These are phyloP conservation scores for Pseudozyma sp. DNA, from an alignment of 1,284 basidiomycete species.

Conservation along the genomic window DNA sequence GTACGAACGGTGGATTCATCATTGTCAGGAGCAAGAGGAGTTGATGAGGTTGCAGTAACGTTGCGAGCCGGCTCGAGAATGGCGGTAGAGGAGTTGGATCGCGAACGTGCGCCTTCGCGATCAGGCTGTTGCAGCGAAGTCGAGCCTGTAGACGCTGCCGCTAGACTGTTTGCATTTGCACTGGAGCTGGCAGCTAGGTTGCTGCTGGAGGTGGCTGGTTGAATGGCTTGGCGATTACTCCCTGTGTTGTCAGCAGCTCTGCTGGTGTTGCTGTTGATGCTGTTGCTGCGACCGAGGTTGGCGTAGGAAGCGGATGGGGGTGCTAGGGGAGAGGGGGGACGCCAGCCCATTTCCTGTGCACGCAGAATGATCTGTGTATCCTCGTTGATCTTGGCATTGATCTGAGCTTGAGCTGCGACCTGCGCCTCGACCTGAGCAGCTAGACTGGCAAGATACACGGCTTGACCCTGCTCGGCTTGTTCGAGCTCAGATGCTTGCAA, in stretches of 20 bases:
- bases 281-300: constrained; percentile 37
- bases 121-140: constrained; percentile 19
- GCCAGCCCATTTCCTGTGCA: constrained; percentile 58
- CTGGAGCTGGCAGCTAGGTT: constrained; percentile 9
- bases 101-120: constrained; percentile 8
- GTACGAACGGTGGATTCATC: constrained; percentile 33
- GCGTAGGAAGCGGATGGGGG: constrained; percentile 10
- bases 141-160: constrained; percentile 1
- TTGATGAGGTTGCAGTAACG: not conserved
- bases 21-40: constrained; percentile 1
- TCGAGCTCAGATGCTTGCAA: constrained; percentile 55
- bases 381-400: constrained; percentile 48
- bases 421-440: constrained; percentile 47
- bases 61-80: not conserved
- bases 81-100: constrained; percentile 7
- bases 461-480: constrained; percentile 53
- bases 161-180: not conserved
- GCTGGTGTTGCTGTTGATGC: constrained; percentile 26
- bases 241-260: constrained; percentile 6
- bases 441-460: constrained; percentile 46
- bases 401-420: constrained; percentile 40
- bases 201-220: constrained; percentile 17
- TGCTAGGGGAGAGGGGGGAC: constrained; percentile 40
- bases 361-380: constrained; percentile 43
- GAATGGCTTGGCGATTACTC: constrained; percentile 6